A percentile compares a stretch with the other conserved stretches of the same genome.
Evolutionary conservation across 257 asterid genomes (phyloP).

Genomic region (Linaria vulgaris): DNA sequence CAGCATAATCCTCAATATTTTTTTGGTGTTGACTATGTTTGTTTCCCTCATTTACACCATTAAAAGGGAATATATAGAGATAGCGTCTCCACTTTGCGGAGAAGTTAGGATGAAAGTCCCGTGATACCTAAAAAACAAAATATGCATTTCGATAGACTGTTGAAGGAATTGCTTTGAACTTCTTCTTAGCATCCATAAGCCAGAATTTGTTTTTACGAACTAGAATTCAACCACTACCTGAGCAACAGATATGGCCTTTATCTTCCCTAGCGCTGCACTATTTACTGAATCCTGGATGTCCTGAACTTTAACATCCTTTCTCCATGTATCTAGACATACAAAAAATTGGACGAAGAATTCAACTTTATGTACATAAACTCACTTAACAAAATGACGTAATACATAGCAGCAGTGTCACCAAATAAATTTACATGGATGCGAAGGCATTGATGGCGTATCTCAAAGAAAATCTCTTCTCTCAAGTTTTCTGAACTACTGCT

Average conservation of each 20-base stretch:
- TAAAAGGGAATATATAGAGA: slow-evolving; percentile 78
- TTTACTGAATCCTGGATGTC: slow-evolving; percentile 66
- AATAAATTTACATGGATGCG: neutral
- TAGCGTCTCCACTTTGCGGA: slow-evolving; percentile 98
- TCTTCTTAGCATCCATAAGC: slow-evolving; percentile 4
- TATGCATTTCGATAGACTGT: slow-evolving; percentile 14
- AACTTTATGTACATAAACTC: slow-evolving; percentile 16
- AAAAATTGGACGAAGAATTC: slow-evolving; percentile 22
- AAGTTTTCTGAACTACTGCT: neutral
- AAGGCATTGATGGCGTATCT: slow-evolving; percentile 9
- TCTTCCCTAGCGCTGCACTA: slow-evolving; percentile 64
- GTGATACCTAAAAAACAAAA: slow-evolving; percentile 60
- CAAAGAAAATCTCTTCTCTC: neutral
- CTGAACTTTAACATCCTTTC: slow-evolving; percentile 63
- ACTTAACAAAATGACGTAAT: neutral
- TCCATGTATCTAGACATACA: slow-evolving; percentile 79
- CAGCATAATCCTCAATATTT: slow-evolving; percentile 27
- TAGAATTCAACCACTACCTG: slow-evolving; percentile 55
- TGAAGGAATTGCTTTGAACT: slow-evolving; percentile 15
- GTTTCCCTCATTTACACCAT: slow-evolving; percentile 38
- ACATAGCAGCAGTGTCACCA: neutral
- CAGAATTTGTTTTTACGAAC: slow-evolving; percentile 5
- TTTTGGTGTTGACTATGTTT: slow-evolving; percentile 34
- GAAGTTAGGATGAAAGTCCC: slow-evolving; percentile 95
- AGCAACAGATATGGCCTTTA: slow-evolving; percentile 62